Evolutionary conservation across 768 basidiomycete species (phyloP), one percentile per base, ranked within the genome.

Genomic region (Epithele typhae): DNA sequence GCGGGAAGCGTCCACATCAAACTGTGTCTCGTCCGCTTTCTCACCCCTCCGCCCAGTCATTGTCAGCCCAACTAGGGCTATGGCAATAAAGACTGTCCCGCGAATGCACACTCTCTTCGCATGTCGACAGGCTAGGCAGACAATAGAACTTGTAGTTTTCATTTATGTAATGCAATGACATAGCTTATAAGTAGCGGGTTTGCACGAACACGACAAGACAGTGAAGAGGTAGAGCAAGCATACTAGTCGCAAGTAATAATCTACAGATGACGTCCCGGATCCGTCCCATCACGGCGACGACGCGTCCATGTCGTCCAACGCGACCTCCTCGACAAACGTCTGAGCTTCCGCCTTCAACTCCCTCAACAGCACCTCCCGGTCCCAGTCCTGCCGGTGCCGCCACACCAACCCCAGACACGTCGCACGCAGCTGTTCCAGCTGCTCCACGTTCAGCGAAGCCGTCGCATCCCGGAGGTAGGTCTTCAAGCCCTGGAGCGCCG

Each of bases 341-440:
- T 66, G 66, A 18, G 90, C 73, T n/a, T 77, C 63, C 8, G 66
- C 69, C 45, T 73, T 53, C 43, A 93, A 64, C 53, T 87, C 81
- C 23, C 62, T 60, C 2, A 95, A 61, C 41, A 94, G 69, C 5
- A 59, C 65, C 55, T 79, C 76, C 37, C 94, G 74, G 59, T 96
- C 78, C 96, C 96, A 99, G 25, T 87, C 85, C 11, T 71, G 68
- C 27, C 93, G 69, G 52, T 79, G 81, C 23, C 79, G 71, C 94
- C 94, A 99, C n/a, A 97, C 74, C 40, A 71, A 71, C 34, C 82
- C 80, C 21, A 93, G 77, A 56, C 82, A 86, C 2, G 77, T 81
- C 7, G 96, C 94, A 5, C 96, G 80, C 5, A 99, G 74, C 64
- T 98, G 93, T 62, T 98, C 96, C 5, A 99, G 76, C 60, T 95